Percentiles rank a stretch among this genome's conserved stretches.
These are phyloP conservation scores for Xylaria intraflava DNA, from an alignment of 495 filamentous ascomycete genomes.

Conservation along the genomic window DNA sequence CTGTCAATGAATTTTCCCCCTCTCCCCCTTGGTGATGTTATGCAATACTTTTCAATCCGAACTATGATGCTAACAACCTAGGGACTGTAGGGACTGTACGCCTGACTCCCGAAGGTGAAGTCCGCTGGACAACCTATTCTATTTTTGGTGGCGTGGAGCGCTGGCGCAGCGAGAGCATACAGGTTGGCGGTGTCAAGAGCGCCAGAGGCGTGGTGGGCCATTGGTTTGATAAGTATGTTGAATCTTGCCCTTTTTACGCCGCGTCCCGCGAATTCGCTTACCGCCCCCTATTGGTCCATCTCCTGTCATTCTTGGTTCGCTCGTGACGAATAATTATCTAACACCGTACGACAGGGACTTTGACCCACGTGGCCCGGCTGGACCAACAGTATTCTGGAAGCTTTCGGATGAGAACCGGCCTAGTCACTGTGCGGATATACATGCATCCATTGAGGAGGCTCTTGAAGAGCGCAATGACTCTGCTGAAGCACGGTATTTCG, in stretches of 20 bases:
- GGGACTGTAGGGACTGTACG: conserved; percentile 41
- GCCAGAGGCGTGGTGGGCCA: conserved; percentile 55
- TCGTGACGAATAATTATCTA: background rate
- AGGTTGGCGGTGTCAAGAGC: conserved; percentile 53
- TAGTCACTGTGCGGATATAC: background rate
- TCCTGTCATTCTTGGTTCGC: background rate
- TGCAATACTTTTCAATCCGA: background rate
- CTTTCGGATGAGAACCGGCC: conserved; percentile 34
- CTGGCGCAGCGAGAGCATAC: conserved; percentile 61
- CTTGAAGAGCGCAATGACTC: background rate
- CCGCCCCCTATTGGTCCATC: background rate
- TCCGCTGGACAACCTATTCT: conserved; percentile 60
- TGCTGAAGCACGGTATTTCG: background rate
- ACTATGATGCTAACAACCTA: conserved; percentile 15
- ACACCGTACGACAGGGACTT: no score
- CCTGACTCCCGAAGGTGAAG: conserved; percentile 55
- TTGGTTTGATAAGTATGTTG: conserved; percentile 59
- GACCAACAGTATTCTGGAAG: conserved; percentile 66
- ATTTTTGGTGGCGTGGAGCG: conserved; percentile 54
- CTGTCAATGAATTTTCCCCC: background rate
- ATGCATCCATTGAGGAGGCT: background rate
- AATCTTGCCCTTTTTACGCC: background rate
- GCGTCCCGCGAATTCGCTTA: no score
- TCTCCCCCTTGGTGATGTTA: background rate
- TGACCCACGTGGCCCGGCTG: conserved; percentile 53